A percentile compares a stretch with the other conserved stretches of the same genome.
Evolutionary conservation across 2,329 filamentous ascomycete genomes (phyloP).

Genomic region (Moelleriella libera): DNA sequence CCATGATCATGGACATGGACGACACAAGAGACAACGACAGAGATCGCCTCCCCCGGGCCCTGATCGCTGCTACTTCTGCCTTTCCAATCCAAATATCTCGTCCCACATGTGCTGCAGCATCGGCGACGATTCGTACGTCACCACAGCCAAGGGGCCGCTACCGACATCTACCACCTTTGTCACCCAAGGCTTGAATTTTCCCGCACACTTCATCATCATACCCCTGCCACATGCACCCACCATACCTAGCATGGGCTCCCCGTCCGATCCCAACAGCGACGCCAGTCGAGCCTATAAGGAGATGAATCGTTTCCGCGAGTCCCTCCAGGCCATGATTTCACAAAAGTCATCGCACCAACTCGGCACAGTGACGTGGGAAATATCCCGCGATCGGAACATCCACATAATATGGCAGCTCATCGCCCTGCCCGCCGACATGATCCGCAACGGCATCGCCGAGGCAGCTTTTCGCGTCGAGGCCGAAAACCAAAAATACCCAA

Average conservation of each 20-base stretch:
- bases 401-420: constrained; percentile 93
- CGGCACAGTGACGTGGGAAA: constrained; percentile 84
- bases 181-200: constrained; percentile 53
- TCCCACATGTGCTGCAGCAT: constrained; percentile 85
- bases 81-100: constrained; percentile 72
- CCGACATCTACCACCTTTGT: constrained; percentile 55
- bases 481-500: constrained; percentile 51
- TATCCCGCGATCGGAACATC: constrained; percentile 66
- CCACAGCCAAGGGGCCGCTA: constrained; percentile 82
- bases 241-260: constrained; percentile 48
- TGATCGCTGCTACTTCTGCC: constrained; percentile 85
- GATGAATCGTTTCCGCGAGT: constrained; percentile 67
- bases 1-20: constrained; percentile 28
- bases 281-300: constrained; percentile 55
- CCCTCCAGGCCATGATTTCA: constrained; percentile 70
- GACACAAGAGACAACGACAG: constrained; percentile 30
- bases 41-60: constrained; percentile 50
- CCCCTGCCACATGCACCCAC: constrained; percentile 73
- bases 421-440: constrained; percentile 54
- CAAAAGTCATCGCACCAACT: constrained; percentile 41
- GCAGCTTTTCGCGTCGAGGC: constrained; percentile 81
- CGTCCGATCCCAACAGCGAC: constrained; percentile 32
- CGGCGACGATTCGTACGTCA: constrained; percentile 75
- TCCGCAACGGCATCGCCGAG: constrained; percentile 64
- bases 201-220: constrained; percentile 82